Evolutionary conservation across 768 basidiomycete species (phyloP), one percentile per base, ranked within the genome.

Genomic region (Auricularia sp.): DNA sequence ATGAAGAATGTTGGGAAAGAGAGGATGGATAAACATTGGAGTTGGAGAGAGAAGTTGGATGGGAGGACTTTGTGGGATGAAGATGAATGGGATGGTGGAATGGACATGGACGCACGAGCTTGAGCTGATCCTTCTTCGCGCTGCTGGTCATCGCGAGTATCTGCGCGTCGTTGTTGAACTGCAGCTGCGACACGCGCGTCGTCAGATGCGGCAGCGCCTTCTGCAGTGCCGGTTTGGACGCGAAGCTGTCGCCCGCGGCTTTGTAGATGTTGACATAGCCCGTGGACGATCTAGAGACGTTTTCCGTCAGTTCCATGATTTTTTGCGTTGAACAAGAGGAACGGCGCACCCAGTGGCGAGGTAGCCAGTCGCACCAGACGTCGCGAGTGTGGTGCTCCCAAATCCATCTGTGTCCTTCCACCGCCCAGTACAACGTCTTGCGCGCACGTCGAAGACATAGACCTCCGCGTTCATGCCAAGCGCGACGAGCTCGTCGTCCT

Each of bases 201-300:
- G 91, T 93, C 43, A 99, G 80, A 73, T 98, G 92, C 61, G 85
- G 86, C 44, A 99, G 78, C 6, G 90, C 82, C 74, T 95, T 97
- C 36, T 88, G 72, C 3, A 90, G 87, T 70, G 87, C 91, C 0
- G 93, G 92, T 47, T 80, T 80, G 23, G 76, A 66, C 16, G 70
- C 64, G 3, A 67, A 0, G 64, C 66, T 39, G 34, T 74, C 64
- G 18, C 80, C 70, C 12, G 83, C 77, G 2, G 87, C 77, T 58
- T 81, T 84, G 72, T 98, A 99, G 16, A 98, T 78, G 71, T 97
- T 98, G 66, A 98, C 92, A 63, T 95, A 84, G 59, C 97, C 97
- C 12, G 89, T 91, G 60, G 86, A 88, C 18, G 95, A 92, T 3
- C 96, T 97, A 68, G n/a, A 42, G 39, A 97, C 97, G 98, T 66